Conservation (phyloP, 345 rosid genomes). For the Anastatica hierochuntica region DNA sequence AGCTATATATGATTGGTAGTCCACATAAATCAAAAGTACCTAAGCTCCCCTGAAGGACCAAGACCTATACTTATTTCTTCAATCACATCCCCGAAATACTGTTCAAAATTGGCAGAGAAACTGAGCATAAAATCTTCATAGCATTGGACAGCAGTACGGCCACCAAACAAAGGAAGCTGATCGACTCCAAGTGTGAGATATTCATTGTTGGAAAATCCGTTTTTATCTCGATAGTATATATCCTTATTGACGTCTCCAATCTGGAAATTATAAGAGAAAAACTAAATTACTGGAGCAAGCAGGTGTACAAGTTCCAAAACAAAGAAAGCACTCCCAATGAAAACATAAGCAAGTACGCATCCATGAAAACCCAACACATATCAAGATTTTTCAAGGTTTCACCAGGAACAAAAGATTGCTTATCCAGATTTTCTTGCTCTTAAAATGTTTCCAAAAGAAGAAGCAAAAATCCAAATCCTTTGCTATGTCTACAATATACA, state of each 20-base stretch:
- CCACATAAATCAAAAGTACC: conserved; percentile 30
- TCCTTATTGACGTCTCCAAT: conserved; percentile 51
- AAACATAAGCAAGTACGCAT: conserved; percentile 4
- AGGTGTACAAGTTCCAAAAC: not conserved
- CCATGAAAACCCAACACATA: not conserved
- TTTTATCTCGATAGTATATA: conserved; percentile 47
- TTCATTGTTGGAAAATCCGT: conserved; percentile 47
- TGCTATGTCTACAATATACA: not conserved
- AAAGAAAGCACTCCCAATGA: conserved; percentile 4
- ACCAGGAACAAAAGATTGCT: not conserved
- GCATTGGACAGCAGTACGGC: conserved; percentile 61
- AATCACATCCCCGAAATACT: conserved; percentile 41
- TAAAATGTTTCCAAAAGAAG: not conserved
- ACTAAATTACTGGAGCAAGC: not conserved
- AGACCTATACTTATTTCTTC: conserved; percentile 65
- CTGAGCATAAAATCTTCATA: conserved; percentile 54
- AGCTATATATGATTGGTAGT: conserved; percentile 1
- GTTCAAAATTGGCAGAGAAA: conserved; percentile 41
- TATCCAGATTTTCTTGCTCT: conserved; percentile 3
- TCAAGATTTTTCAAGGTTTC: not conserved
- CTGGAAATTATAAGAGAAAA: conserved; percentile 23
- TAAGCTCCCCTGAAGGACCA: conserved; percentile 63
- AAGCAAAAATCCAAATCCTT: conserved; percentile 6
- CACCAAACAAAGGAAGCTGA: conserved; percentile 45
- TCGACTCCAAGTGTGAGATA: conserved; percentile 68